Evolutionary conservation across 169 alveolate species (phyloP).

Genomic region (Plasmodium cynomolgi): DNA sequence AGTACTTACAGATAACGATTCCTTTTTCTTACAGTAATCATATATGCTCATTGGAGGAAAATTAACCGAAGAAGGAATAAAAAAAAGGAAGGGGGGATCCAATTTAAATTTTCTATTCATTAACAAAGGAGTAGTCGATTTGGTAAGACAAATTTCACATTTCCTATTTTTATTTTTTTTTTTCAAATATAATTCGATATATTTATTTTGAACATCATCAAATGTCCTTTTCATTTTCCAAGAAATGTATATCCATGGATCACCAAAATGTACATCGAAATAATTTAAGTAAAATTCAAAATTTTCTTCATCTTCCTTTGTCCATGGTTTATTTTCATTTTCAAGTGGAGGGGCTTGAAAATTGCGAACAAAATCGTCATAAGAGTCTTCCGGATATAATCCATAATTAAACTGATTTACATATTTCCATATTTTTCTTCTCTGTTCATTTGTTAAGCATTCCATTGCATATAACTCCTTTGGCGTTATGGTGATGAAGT

Average conservation of each 20-base stretch:
- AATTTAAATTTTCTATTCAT: conserved; percentile 88
- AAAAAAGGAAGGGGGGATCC: conserved; percentile 88
- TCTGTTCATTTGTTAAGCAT: conserved; percentile 86
- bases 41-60: conserved; percentile 75
- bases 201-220: conserved; percentile 87
- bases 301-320: conserved; percentile 83
- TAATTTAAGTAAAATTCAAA: conserved; percentile 83
- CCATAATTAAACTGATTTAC: conserved; percentile 89
- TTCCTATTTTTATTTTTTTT: conserved; percentile 83
- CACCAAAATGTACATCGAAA: conserved; percentile 89
- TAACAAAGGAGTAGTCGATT: conserved; percentile 83
- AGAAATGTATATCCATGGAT: conserved; percentile 90
- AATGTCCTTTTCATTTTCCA: conserved; percentile 91
- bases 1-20: background rate
- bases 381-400: conserved; percentile 86
- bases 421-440: conserved; percentile 83
- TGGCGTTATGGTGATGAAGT: conserved; percentile 80
- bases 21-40: conserved; percentile 49
- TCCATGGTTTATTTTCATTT: conserved; percentile 89
- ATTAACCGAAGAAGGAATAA: conserved; percentile 85
- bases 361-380: conserved; percentile 82
- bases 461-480: conserved; percentile 84
- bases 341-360: conserved; percentile 88
- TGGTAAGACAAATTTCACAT: conserved; percentile 87
- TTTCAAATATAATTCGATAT: conserved; percentile 77